A percentile compares a stretch with the other conserved stretches of the same genome.
phyloP scores from a whole-genome alignment of 2,329 filamentous ascomycete genomes.

The Ambrosiella beaveri region DNA sequence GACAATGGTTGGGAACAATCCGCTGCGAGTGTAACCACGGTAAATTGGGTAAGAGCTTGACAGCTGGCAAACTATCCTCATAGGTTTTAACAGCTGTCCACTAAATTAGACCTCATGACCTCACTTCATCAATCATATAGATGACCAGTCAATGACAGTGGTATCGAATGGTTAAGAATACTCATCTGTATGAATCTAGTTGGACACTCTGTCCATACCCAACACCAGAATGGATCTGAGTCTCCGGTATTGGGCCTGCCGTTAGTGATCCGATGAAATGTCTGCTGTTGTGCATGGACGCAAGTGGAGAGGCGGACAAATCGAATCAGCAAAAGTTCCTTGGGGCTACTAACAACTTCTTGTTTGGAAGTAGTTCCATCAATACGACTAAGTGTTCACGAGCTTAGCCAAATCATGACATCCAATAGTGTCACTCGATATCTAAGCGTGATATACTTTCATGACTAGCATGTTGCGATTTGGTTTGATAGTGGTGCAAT shows the following conservation, averaged over 20 bases:
- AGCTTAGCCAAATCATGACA: neutral
- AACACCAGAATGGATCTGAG: no score
- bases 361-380: neutral
- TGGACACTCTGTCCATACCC: no score
- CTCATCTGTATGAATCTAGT: neutral
- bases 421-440: no score
- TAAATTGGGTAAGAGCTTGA: neutral
- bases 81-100: neutral
- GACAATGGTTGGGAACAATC: neutral
- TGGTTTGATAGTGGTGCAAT: no score
- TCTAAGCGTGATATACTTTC: no score
- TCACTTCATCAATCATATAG: no score
- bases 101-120: neutral
- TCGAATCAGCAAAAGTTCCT: neutral
- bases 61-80: neutral
- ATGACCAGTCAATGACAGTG: no score
- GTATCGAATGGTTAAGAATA: neutral
- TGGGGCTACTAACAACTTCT: neutral
- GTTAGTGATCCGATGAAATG: neutral
- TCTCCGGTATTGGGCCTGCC: no score
- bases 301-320: neutral
- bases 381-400: neutral
- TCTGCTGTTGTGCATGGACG: neutral
- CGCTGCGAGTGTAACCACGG: neutral
- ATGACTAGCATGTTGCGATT: no score